Base-by-base conservation (phyloP, 225 moss, liverwort and hornwort genomes). In the Pseudoscleropodium purum region DNA sequence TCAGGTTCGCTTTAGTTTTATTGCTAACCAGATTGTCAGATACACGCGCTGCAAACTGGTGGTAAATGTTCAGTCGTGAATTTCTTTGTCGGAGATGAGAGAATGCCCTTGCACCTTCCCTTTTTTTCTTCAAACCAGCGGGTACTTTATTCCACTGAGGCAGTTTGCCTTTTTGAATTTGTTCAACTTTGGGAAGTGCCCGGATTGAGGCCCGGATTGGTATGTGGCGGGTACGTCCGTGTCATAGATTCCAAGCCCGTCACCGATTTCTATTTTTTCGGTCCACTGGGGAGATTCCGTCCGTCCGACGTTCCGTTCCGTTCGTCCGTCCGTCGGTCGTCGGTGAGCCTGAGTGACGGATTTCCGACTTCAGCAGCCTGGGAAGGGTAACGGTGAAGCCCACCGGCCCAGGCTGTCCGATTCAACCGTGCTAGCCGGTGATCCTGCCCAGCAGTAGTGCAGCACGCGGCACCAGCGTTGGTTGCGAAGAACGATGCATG, bases 401-500 rank as follows among this genome's bases (percentile, higher is more conserved):
- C 39, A 80, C 29, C 39, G 80, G 59, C 47, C 54, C 75, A 68
- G 85, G 52, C 88, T 45, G 83, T 70, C 76, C 14, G 3, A 34
- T 37, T 23, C 72, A 10, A 87, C 92, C 85, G n/a, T 41, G 26
- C 27, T 41, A 87, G 87, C 89, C 74, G 84, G 87, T 84, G 74
- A 25, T 30, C 41, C 17, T 49, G 36, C 29, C 18, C 60, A 59
- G 11, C 59, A 80, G 80, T 80, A 39, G 13, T 47, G 47, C 47
- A 47, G 47, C 9, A 47, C 47, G 47, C 47, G 10, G 47, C 47
- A 47, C 31, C 82, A 57, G 77, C 88, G 88, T 92, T 92, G 79
- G 92, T 92, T 90, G 90, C 82, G 77, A 88, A 78, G 83, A 86
- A 86, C 76, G 75, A 86, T 83, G 82, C n/a, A 88, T 82, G 88